A percentile compares a stretch with the other conserved stretches of the same genome.
Evolutionary conservation across 768 basidiomycete species (phyloP).

Genomic region (Phaffia tasmanica): DNA sequence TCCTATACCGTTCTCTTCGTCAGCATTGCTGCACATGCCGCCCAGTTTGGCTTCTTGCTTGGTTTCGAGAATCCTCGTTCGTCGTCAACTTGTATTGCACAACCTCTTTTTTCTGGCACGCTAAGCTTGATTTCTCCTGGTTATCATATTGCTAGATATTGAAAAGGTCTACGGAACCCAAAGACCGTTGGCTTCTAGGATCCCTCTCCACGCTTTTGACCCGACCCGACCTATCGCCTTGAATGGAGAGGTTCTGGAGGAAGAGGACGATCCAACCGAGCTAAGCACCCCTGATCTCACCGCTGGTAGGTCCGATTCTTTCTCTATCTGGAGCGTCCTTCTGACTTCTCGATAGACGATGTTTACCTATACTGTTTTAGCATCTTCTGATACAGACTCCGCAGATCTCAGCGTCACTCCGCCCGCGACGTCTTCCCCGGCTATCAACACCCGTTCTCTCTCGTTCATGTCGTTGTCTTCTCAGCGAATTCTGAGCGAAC

Average conservation of each 20-base stretch:
- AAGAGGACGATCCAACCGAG: conserved; percentile 7
- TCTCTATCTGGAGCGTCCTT: too few relatives aligned
- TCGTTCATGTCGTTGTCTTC: conserved; percentile 4
- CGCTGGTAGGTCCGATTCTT: conserved; percentile 31
- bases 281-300: conserved; percentile 33
- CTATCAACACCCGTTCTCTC: not conserved
- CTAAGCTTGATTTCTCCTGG: not conserved
- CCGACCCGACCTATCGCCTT: not conserved
- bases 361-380: not conserved
- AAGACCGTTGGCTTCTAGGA: conserved; percentile 76
- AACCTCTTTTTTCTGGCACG: not conserved
- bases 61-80: conserved; percentile 95
- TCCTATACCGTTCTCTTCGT: conserved; percentile 69
- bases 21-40: conserved; percentile 85
- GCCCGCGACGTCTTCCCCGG: not conserved
- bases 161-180: conserved; percentile 79
- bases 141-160: conserved; percentile 50
- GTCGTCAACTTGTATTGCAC: conserved; percentile 34
- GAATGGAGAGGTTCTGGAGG: not conserved
- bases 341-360: not conserved
- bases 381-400: not conserved
- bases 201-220: conserved; percentile 41
- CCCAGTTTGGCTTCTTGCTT: conserved; percentile 90
- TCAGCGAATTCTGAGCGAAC: not conserved
- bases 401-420: not conserved